Evolutionary conservation across 257 asterid species (phyloP), one percentile per base, ranked within the genome.

Genomic region (Solanum clarkiae): DNA sequence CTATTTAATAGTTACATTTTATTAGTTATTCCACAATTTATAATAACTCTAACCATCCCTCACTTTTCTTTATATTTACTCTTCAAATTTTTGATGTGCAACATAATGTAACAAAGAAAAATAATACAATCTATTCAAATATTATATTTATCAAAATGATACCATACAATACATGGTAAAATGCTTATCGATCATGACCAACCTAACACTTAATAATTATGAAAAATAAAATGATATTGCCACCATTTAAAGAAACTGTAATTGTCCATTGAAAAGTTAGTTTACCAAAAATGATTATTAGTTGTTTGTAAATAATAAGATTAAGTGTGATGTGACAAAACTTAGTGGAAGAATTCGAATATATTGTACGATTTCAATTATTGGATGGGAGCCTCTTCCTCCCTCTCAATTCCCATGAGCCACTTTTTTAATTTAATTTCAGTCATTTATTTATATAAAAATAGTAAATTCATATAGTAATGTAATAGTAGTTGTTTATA

Each of bases 1-100:
- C 10, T n/a, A 60, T 59, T 59, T 9, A 59, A 59, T 60, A 60
- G 22, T 10, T 15, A 60, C 22, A 60, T 10, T 60, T 22, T 60
- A 22, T 60, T 8, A 0, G 22, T 10, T 60, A 0, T 4, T 14
- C 0, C 4, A n/a, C 0, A 20, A 0, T 60, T 0, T 0, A 22
- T n/a, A 4, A n/a, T 10, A 60, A n/a, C 68, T n/a, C 68, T n/a
- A 60, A 0, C 11, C 32, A 0, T 59, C 1, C 1, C 14, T 7
- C 20, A 3, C 12, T 59, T 59, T 57, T 20, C 2, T 56, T 1
- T 55, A 8, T 4, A 59, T 59, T 59, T 59, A n/a, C n/a, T 59
- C 15, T 59, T 59, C 8, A n/a, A 4, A 59, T 0, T n/a, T 7
- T 59, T 59, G 7, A 2, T 2, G 1, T 59, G 0, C 29, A n/a